These are phyloP conservation scores for Leptographium radiaticola DNA, from an alignment of 2,329 filamentous ascomycete species.

Conservation along the genomic window DNA sequence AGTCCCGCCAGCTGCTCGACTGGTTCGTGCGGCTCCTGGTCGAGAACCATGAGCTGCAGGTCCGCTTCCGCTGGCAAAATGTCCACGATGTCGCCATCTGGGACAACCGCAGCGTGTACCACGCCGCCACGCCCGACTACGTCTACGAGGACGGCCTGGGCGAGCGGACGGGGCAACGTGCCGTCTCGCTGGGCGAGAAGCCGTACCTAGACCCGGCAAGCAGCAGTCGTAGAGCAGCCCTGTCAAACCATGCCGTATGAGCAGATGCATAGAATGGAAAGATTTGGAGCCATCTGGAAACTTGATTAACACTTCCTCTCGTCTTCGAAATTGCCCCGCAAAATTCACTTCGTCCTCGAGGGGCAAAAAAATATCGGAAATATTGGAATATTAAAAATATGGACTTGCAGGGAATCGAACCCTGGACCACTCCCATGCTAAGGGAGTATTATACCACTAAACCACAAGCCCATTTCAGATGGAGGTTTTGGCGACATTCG, in stretches of 20 bases:
- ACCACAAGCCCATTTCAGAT: constrained; percentile 2
- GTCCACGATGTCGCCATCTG: constrained; percentile 40
- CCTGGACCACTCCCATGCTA: constrained; percentile 4
- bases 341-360: no score
- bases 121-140: constrained; percentile 40
- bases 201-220: constrained; percentile 38
- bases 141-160: constrained; percentile 27
- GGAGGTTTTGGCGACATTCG: no score
- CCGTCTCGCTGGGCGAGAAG: constrained; percentile 38
- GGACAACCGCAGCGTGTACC: constrained; percentile 44
- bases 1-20: constrained; percentile 34
- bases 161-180: constrained; percentile 33
- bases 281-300: no score
- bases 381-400: no score
- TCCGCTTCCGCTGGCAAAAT: constrained; percentile 30
- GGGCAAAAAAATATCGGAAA: neutral
- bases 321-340: no score
- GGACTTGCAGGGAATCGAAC: constrained; percentile 6
- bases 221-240: constrained; percentile 15
- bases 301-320: no score
- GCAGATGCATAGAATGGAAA: no score
- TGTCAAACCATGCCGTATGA: neutral
- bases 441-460: constrained; percentile 6
- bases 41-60: constrained; percentile 44
- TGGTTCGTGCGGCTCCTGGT: constrained; percentile 37